phyloP scores from a whole-genome alignment of 2,329 filamentous ascomycete genomes.

The Fusarium domesticum region DNA sequence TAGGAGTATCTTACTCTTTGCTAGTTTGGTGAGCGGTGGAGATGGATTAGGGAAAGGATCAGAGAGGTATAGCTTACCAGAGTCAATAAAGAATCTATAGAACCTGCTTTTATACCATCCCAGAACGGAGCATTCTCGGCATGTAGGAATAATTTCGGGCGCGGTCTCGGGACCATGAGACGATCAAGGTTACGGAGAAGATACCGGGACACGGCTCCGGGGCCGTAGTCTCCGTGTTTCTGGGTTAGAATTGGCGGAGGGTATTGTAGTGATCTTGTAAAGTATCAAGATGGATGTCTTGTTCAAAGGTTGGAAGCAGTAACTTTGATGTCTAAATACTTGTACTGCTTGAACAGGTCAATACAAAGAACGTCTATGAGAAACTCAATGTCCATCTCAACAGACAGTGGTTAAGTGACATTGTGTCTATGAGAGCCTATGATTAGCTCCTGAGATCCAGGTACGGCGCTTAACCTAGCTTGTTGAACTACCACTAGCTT shows the following conservation, averaged over 20 bases:
- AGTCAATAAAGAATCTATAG: slow-evolving; percentile 1
- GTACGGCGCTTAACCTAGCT: too few species aligned
- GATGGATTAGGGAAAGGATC: background rate
- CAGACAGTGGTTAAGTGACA: too few species aligned
- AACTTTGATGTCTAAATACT: too few species aligned
- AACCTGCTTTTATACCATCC: background rate
- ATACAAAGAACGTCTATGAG: too few species aligned
- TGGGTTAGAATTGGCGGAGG: background rate
- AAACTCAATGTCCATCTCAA: too few species aligned
- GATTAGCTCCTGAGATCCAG: too few species aligned
- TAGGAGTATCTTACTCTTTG: background rate
- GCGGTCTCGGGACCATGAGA: background rate
- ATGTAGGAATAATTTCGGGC: slow-evolving; percentile 4
- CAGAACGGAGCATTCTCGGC: slow-evolving; percentile 6
- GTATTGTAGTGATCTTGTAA: too few species aligned
- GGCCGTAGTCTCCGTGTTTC: background rate
- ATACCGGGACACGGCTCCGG: background rate
- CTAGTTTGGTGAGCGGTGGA: background rate
- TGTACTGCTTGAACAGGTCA: too few species aligned
- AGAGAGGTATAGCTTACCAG: background rate
- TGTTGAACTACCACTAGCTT: too few species aligned
- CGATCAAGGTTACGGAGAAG: background rate
- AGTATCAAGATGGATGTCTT: too few species aligned
- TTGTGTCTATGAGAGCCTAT: too few species aligned
- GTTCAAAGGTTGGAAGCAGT: too few species aligned